These are phyloP conservation scores for Picea abies DNA, from an alignment of 83 land plant genomes.

Conservation along the genomic window DNA sequence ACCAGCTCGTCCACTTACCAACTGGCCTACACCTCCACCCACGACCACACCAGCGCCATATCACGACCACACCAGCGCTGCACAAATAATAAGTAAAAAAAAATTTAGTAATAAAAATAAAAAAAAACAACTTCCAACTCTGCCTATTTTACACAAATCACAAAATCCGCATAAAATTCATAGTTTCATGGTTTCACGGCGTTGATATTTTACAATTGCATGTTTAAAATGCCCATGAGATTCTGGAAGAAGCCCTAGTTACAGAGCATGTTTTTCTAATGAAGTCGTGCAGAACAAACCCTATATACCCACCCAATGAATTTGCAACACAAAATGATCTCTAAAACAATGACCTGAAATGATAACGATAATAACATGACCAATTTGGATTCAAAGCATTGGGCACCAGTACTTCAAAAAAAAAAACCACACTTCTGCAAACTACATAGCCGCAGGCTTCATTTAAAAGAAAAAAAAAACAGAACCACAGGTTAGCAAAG, in stretches of 20 bases:
- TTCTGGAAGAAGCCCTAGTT: not conserved
- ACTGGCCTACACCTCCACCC: no score
- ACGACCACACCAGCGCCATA: no score
- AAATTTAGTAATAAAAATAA: no score
- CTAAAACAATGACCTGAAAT: not conserved
- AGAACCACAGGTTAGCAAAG: no score
- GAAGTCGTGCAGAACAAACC: not conserved
- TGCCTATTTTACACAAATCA: not conserved
- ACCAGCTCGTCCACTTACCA: no score
- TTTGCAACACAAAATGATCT: not conserved
- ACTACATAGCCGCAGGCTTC: no score
- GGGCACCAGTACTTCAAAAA: no score
- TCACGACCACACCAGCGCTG: no score
- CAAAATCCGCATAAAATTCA: conserved; percentile 1
- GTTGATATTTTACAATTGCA: not conserved
- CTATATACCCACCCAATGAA: not conserved
- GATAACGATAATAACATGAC: not conserved
- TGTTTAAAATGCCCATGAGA: not conserved
- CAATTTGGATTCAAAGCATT: not conserved
- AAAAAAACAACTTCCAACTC: no score
- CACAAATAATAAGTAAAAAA: no score
- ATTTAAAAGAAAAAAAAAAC: no score
- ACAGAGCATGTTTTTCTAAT: not conserved
- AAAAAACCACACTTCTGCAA: no score
- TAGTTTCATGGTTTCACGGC: not conserved